Conservation (phyloP, 495 filamentous ascomycete genomes). For the Aspergillus diversus region DNA sequence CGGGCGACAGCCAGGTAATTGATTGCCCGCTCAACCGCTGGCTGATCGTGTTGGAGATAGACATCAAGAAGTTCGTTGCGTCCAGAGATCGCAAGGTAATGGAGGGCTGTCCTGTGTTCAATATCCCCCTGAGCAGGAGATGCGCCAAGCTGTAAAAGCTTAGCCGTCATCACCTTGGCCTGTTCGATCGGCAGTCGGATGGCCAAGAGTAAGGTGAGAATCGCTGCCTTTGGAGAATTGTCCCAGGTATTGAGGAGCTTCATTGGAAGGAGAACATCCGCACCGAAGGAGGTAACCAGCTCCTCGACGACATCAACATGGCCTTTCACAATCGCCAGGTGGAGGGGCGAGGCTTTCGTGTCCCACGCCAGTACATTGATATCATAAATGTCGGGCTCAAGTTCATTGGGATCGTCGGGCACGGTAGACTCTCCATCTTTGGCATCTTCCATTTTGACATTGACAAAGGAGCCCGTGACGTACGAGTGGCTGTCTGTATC, state of each 20-base stretch:
- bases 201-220: conserved; percentile 67
- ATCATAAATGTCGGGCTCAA: conserved; percentile 77
- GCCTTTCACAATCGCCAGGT: conserved; percentile 74
- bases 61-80: conserved; percentile 58
- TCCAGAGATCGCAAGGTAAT: conserved; percentile 53
- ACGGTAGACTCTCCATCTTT: conserved; percentile 35
- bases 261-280: conserved; percentile 71
- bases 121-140: conserved; percentile 73
- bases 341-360: conserved; percentile 66
- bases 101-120: conserved; percentile 59
- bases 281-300: conserved; percentile 72
- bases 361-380: conserved; percentile 79
- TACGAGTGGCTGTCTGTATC: conserved; percentile 40
- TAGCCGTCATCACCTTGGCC: conserved; percentile 60
- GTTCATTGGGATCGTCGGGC: conserved; percentile 57
- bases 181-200: conserved; percentile 58
- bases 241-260: conserved; percentile 55
- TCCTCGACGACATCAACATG: conserved; percentile 67
- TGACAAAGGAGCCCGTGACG: conserved; percentile 68
- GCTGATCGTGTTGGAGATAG: conserved; percentile 61
- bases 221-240: conserved; percentile 54
- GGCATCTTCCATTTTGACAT: conserved; percentile 49
- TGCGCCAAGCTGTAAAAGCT: conserved; percentile 70
- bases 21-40: conserved; percentile 62
- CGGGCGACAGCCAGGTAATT: conserved; percentile 55